Evolutionary conservation across 1,284 basidiomycete species (phyloP).

Genomic region (Inonotus hispidus): DNA sequence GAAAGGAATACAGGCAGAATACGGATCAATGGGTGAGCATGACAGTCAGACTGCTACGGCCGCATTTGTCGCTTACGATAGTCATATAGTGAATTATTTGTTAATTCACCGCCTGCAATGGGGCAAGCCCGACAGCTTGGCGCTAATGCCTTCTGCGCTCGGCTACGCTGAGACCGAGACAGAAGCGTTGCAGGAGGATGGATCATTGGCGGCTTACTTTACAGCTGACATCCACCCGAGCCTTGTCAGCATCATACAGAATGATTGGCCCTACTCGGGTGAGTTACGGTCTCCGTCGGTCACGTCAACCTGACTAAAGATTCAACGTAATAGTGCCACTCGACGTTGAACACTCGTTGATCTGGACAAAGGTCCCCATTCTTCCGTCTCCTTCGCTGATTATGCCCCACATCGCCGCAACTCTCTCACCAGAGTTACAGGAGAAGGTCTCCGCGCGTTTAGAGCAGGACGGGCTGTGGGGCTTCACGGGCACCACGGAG

Average conservation of each 20-base stretch:
- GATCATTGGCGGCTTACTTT: slow-evolving; percentile 42
- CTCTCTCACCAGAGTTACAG: slow-evolving; percentile 8
- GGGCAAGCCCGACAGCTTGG: slow-evolving; percentile 61
- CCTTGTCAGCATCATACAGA: slow-evolving; percentile 66
- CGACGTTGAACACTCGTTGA: slow-evolving; percentile 67
- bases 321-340: slow-evolving; percentile 46
- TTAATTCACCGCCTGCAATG: slow-evolving; percentile 61
- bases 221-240: slow-evolving; percentile 51
- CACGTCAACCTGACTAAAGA: background rate
- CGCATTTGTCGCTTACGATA: background rate
- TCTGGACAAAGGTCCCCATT: slow-evolving; percentile 72
- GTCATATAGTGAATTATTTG: slow-evolving; percentile 55
- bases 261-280: slow-evolving; percentile 85
- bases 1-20: slow-evolving; percentile 44
- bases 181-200: background rate
- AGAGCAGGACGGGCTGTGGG: slow-evolving; percentile 68
- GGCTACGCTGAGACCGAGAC: slow-evolving; percentile 22
- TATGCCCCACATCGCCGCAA: slow-evolving; percentile 36
- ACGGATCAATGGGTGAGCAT: slow-evolving; percentile 60
- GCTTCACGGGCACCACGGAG: slow-evolving; percentile 56
- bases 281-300: slow-evolving; percentile 19
- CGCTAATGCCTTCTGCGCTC: slow-evolving; percentile 44
- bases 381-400: slow-evolving; percentile 49
- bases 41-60: slow-evolving; percentile 2
- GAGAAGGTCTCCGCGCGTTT: slow-evolving; percentile 33